These are phyloP conservation scores for Paramecium primaurelia DNA, from an alignment of 73 alveolate species.

Conservation along the genomic window DNA sequence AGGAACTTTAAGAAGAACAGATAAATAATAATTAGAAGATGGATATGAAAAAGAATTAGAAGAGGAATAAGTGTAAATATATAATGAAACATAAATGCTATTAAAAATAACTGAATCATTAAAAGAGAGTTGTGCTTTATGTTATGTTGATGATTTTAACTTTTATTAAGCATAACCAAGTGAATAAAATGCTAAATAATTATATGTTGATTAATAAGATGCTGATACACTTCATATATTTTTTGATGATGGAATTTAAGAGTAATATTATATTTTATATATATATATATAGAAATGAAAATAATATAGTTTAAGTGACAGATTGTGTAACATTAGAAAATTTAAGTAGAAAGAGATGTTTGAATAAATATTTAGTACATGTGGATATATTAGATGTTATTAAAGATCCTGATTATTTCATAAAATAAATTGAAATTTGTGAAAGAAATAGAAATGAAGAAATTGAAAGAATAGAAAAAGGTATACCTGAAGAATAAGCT, in stretches of 20 bases:
- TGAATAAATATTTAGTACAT: slow-evolving; percentile 86
- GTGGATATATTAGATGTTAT: slow-evolving; percentile 93
- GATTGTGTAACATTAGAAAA: slow-evolving; percentile 85
- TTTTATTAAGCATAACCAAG: background rate
- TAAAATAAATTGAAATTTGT: slow-evolving; percentile 81
- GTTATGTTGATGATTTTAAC: slow-evolving; percentile 83
- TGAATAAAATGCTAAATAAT: slow-evolving; percentile 71
- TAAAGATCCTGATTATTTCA: slow-evolving; percentile 92
- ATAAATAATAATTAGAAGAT: slow-evolving; percentile 70
- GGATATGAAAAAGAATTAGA: slow-evolving; percentile 79
- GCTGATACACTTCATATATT: slow-evolving; percentile 86
- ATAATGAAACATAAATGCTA: slow-evolving; percentile 76
- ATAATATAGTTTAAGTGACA: slow-evolving; percentile 83
- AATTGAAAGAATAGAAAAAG: slow-evolving; percentile 74
- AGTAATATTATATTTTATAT: background rate
- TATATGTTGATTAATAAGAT: slow-evolving; percentile 90
- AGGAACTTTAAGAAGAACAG: slow-evolving; percentile 81
- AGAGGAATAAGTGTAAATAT: slow-evolving; percentile 76
- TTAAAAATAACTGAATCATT: slow-evolving; percentile 78
- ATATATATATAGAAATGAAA: slow-evolving; percentile 52
- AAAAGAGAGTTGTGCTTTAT: slow-evolving; percentile 76
- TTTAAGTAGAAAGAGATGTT: slow-evolving; percentile 72
- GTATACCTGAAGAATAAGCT: slow-evolving; percentile 72
- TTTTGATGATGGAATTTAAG: slow-evolving; percentile 95
- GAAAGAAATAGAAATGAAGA: slow-evolving; percentile 89